Evolutionary conservation across 352 stramenopile genomes (phyloP), one percentile per base, ranked within the genome.

Genomic region (Phytophthora sojae): DNA sequence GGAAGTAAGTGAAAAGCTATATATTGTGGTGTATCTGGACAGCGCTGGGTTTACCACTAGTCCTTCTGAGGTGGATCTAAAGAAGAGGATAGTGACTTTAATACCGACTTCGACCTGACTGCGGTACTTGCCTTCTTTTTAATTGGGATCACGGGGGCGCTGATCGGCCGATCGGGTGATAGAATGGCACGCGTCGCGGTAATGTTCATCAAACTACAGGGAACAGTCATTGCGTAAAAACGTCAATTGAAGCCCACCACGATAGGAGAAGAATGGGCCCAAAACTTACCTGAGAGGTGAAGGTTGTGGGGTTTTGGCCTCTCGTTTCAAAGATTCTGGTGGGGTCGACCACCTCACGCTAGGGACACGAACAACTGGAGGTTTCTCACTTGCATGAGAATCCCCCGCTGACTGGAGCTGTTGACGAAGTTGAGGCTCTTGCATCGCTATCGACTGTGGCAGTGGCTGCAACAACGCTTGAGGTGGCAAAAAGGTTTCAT

Each of bases 111-210:
- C 12, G 65, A 42, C 65, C 51, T 66, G 32, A 39, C 21, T 19
- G 62, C 26, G 32, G 57, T 6, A 8, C 17, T 47, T 30, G 57
- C 7, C 39, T 87, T 91, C 59, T 81, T 91, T 61, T 90, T 91
- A 15, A 76, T 29, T 2, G 64, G 64, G 26, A 74, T 51, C 6
- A 67, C 73, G n/a, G 85, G 83, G 0, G 85, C 85, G 45, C 85
- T 93, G 44, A 93, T 93, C 1, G 77, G 77, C 2, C 67, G 63
- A 32, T 81, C 82, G 23, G 69, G 77, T 23, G 68, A 83, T 26
- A 84, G 37, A 11, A 79, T 63, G 14, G 77, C 70, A 49, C 77
- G 73, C 15, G 45, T 79, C 14, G 77, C 75, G 7, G 67, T 87
- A 25, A 92, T 71, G 54, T 81, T 71, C 44, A 92, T 75, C 0